Evolutionary conservation across 345 rosid species (phyloP).

Genomic region (Durio zibethinus): DNA sequence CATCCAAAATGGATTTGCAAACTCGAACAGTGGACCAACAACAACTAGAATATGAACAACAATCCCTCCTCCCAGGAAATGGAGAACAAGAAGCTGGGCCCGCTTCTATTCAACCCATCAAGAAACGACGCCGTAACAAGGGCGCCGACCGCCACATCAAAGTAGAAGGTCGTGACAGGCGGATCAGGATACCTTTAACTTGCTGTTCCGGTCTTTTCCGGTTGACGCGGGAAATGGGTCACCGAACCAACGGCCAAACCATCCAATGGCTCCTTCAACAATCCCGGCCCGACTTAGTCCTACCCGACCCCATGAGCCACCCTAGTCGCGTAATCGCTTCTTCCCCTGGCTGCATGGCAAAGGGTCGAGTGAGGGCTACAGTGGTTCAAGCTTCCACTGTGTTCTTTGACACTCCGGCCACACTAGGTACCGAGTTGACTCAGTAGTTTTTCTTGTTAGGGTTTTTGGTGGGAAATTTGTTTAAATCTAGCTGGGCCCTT

Average conservation of each 20-base stretch:
- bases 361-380: too few relatives aligned
- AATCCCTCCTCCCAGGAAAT: neutral
- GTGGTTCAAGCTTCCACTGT: too few relatives aligned
- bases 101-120: neutral
- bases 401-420: neutral
- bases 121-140: neutral
- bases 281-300: neutral
- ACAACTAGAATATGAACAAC: neutral
- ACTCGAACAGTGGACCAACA: neutral
- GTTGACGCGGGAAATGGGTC: constrained; percentile 4
- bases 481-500: constrained; percentile 8
- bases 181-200: constrained; percentile 7
- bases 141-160: constrained; percentile 8
- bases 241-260: constrained; percentile 5
- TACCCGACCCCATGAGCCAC: neutral
- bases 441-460: neutral
- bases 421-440: neutral
- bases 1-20: neutral
- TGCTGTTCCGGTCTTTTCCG: neutral
- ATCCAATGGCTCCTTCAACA: constrained; percentile 13
- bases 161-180: constrained; percentile 1
- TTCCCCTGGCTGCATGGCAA: too few relatives aligned
- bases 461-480: constrained; percentile 5
- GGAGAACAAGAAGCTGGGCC: neutral
- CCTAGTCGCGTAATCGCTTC: neutral